phyloP scores from a whole-genome alignment of 345 rosid species.

The Cardiospermum halicacabum region DNA sequence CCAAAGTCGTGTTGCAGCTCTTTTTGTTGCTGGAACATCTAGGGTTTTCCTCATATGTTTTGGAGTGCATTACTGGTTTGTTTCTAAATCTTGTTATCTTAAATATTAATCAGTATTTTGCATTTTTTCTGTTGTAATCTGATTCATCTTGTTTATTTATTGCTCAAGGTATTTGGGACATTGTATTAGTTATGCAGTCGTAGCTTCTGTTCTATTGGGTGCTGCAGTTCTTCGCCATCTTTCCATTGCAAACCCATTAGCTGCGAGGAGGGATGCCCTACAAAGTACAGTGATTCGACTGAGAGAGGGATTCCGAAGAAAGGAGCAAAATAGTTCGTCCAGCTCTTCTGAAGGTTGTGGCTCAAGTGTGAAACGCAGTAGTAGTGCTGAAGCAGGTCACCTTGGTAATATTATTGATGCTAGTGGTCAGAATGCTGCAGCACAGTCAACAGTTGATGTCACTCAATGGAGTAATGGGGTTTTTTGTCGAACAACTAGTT shows the following conservation, averaged over 20 bases:
- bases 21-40: conserved; percentile 85
- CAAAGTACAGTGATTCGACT: conserved; percentile 92
- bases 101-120: conserved; percentile 2
- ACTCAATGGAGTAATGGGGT: conserved; percentile 49
- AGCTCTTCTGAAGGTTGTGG: conserved; percentile 99
- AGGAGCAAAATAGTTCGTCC: conserved; percentile 86
- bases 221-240: conserved; percentile 96
- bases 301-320: conserved; percentile 94
- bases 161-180: conserved; percentile 93
- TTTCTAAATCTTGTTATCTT: conserved; percentile 20
- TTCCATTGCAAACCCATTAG: conserved; percentile 80
- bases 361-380: conserved; percentile 87
- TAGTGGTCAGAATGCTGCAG: conserved; percentile 39
- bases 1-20: conserved; percentile 79
- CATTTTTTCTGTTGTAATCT: conserved; percentile 12
- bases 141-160: conserved; percentile 13
- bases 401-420: conserved; percentile 57
- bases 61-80: conserved; percentile 99
- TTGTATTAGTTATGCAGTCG: conserved; percentile 92
- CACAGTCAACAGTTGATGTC: conserved; percentile 45
- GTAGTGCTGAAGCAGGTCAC: conserved; percentile 81
- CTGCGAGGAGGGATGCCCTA: conserved; percentile 95
- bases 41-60: conserved; percentile 95
- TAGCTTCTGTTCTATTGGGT: conserved; percentile 88
- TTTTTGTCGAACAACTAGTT: conserved; percentile 60